Evolutionary conservation across 2,329 filamentous ascomycete genomes (phyloP).

Genomic region (Aspergillus hiratsukae): DNA sequence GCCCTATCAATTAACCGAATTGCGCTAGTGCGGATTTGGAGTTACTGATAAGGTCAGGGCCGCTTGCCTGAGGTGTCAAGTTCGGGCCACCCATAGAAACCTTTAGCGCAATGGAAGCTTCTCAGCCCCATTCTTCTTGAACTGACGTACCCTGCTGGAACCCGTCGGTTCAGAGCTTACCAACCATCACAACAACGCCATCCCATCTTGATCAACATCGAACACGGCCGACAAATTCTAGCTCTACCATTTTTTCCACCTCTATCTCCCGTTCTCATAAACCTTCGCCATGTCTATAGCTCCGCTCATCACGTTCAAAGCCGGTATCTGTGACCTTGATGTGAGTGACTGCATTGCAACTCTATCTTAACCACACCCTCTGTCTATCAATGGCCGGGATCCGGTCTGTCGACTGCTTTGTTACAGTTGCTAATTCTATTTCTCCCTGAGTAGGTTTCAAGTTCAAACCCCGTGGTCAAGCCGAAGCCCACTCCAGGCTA

Average conservation of each 20-base stretch:
- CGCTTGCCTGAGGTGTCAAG: conserved; percentile 9
- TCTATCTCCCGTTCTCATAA: conserved; percentile 4
- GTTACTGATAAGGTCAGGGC: conserved; percentile 8
- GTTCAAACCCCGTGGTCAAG: conserved; percentile 66
- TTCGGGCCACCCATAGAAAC: conserved; percentile 2
- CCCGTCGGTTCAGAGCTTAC: conserved; percentile 15
- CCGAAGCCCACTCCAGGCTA: conserved; percentile 72
- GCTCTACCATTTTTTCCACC: neutral
- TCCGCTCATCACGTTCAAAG: conserved; percentile 94
- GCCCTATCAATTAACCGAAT: conserved; percentile 40
- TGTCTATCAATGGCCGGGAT: neutral
- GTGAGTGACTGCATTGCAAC: conserved; percentile 49
- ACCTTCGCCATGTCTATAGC: conserved; percentile 65
- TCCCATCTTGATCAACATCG: neutral
- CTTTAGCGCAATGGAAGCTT: conserved; percentile 5
- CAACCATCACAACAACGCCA: conserved; percentile 2
- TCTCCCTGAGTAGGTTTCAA: conserved; percentile 40
- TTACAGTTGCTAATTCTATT: conserved; percentile 8
- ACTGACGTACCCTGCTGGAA: conserved; percentile 26
- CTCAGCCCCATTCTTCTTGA: conserved; percentile 3
- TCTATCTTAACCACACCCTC: conserved; percentile 1
- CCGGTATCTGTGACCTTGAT: conserved; percentile 79
- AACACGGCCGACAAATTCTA: neutral
- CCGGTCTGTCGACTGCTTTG: neutral
- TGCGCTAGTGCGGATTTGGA: conserved; percentile 34